A percentile compares a stretch with the other conserved stretches of the same genome.
phyloP scores from a whole-genome alignment of 306 rosid genomes.

The Glycine soja region DNA sequence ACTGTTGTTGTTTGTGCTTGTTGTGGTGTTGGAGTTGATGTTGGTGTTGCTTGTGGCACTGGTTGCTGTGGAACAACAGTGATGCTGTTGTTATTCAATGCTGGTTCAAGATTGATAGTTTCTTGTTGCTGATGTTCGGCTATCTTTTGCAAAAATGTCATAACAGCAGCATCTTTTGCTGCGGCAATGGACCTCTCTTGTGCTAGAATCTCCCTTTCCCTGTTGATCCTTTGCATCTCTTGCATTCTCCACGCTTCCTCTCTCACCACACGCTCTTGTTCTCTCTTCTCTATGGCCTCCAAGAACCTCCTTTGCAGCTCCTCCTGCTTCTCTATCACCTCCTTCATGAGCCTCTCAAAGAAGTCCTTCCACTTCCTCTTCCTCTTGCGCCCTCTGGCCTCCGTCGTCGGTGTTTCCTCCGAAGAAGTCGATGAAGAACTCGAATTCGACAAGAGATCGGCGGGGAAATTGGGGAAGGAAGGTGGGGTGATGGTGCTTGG shows the following conservation, averaged over 20 bases:
- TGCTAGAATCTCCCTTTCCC: constrained; percentile 75
- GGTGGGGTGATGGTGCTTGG: constrained; percentile 18
- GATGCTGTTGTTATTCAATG: constrained; percentile 33
- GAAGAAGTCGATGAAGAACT: constrained; percentile 78
- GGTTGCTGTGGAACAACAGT: neutral
- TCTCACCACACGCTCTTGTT: constrained; percentile 62
- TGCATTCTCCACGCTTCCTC: constrained; percentile 91
- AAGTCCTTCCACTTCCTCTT: constrained; percentile 95
- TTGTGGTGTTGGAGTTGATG: neutral
- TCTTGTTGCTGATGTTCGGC: constrained; percentile 60
- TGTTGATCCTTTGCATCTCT: constrained; percentile 68
- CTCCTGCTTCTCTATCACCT: constrained; percentile 84
- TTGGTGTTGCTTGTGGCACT: too few species aligned
- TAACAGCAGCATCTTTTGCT: constrained; percentile 77
- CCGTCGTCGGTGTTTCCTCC: constrained; percentile 48
- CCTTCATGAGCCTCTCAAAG: constrained; percentile 76
- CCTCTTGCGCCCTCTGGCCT: constrained; percentile 56
- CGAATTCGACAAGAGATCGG: constrained; percentile 62
- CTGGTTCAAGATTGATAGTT: constrained; percentile 29
- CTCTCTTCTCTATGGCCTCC: constrained; percentile 82
- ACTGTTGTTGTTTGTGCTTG: constrained; percentile 23
- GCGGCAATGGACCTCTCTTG: constrained; percentile 78
- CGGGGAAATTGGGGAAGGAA: constrained; percentile 46
- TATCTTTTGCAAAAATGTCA: constrained; percentile 79
- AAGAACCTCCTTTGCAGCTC: constrained; percentile 77